These are phyloP conservation scores for Puccinellia tenuiflora DNA, from an alignment of 176 grass and related monocot species.

Conservation along the genomic window DNA sequence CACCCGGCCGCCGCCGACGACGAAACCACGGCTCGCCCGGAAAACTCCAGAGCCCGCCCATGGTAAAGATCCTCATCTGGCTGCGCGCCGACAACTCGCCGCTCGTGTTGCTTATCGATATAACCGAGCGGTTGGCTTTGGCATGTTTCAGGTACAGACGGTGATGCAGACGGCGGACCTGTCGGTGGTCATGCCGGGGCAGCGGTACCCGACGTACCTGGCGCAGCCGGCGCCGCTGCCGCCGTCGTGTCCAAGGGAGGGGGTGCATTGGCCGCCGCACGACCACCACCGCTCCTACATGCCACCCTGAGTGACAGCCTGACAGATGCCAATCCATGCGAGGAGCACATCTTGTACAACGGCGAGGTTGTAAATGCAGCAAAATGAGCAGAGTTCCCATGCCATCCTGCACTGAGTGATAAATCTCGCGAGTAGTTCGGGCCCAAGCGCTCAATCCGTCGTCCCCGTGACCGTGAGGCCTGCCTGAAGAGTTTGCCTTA, in stretches of 20 bases:
- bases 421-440: background rate
- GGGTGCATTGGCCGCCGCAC: conserved; percentile 83
- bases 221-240: conserved; percentile 76
- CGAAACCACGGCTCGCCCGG: conserved; percentile 9
- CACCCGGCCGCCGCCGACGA: background rate
- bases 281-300: conserved; percentile 37
- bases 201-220: conserved; percentile 78
- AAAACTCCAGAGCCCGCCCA: conserved; percentile 45
- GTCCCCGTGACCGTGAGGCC: background rate
- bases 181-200: conserved; percentile 91
- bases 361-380: conserved; percentile 4
- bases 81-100: background rate
- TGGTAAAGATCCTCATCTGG: conserved; percentile 14
- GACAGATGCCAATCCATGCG: background rate
- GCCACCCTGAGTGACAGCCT: conserved; percentile 50
- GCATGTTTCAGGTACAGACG: conserved; percentile 40
- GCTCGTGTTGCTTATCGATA: background rate
- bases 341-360: conserved; percentile 5
- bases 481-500: no score
- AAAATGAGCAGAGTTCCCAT: background rate
- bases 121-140: background rate
- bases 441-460: background rate
- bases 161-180: conserved; percentile 30
- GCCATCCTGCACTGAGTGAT: background rate
- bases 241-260: conserved; percentile 65